Conservation (phyloP, 495 filamentous ascomycete species). For the Penicillium canariense region DNA sequence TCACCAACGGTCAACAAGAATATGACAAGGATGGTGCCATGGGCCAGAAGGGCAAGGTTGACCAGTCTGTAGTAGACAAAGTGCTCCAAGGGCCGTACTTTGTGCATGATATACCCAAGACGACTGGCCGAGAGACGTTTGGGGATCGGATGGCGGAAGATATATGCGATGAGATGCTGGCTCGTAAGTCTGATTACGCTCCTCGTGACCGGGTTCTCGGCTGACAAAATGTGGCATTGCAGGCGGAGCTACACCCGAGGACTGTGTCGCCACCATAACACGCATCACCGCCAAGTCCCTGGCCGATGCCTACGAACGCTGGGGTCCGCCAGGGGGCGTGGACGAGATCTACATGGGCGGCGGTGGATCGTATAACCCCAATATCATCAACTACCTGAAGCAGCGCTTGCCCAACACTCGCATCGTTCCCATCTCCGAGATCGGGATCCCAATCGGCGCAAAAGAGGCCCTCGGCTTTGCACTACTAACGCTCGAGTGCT, state of each 20-base stretch:
- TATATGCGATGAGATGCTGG: constrained; percentile 36
- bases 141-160: constrained; percentile 44
- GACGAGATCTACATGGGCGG: constrained; percentile 28
- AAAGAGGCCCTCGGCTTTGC: no score
- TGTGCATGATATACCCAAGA: constrained; percentile 45
- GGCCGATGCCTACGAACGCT: constrained; percentile 29
- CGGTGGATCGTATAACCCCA: constrained; percentile 30
- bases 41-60: constrained; percentile 39
- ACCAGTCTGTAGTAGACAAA: constrained; percentile 45
- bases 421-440: no score
- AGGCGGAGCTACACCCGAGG: constrained; percentile 37
- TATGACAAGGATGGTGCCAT: constrained; percentile 36
- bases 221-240: not conserved
- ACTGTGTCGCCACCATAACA: constrained; percentile 51
- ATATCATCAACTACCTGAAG: constrained; percentile 31
- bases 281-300: constrained; percentile 50
- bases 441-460: no score
- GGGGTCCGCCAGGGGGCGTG: constrained; percentile 13
- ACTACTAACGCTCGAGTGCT: no score
- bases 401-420: no score
- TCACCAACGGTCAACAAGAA: constrained; percentile 10
- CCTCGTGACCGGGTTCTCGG: not conserved
- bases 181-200: constrained; percentile 10
- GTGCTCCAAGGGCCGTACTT: constrained; percentile 42
- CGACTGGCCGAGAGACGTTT: constrained; percentile 53